Conservation (phyloP, 192 early-diverging fungal species). For the Coemansia sp. region DNA sequence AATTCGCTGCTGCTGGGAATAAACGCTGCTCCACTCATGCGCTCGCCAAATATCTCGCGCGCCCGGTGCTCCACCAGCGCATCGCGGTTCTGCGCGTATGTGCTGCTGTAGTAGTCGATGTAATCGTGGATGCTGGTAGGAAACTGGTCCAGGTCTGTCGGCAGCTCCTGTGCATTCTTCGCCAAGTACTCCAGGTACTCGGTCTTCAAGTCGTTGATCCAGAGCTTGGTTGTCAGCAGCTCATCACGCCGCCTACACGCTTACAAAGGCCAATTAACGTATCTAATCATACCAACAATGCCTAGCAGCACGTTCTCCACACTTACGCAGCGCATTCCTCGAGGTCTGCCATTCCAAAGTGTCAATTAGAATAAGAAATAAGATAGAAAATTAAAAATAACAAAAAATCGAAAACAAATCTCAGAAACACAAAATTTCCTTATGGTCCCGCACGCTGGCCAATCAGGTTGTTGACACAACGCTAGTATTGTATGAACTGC, state of each 20-base stretch:
- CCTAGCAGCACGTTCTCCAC: not conserved
- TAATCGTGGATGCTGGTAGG: constrained; percentile 36
- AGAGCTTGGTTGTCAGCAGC: constrained; percentile 39
- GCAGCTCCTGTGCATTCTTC: constrained; percentile 31
- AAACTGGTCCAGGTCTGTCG: constrained; percentile 37
- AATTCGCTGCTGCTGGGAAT: constrained; percentile 43
- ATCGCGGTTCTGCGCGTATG: constrained; percentile 40
- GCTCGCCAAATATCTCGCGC: constrained; percentile 42
- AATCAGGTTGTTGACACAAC: constrained; percentile 25
- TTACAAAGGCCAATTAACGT: not conserved
- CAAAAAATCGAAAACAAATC: not conserved
- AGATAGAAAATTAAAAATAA: constrained; percentile 1
- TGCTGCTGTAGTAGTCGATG: constrained; percentile 37
- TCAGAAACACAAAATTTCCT: not conserved
- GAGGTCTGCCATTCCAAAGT: constrained; percentile 26
- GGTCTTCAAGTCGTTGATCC: constrained; percentile 48
- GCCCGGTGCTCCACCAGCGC: constrained; percentile 41
- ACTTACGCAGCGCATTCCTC: constrained; percentile 49
- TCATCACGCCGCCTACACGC: constrained; percentile 46
- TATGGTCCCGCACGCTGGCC: not conserved
- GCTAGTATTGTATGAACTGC: constrained; percentile 87
- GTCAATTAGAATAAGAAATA: not conserved
- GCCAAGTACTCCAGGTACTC: constrained; percentile 39
- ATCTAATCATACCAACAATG: not conserved
- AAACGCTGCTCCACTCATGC: constrained; percentile 40